A percentile compares a stretch with the other conserved stretches of the same genome.
Evolutionary conservation across 2,329 filamentous ascomycete genomes (phyloP).

Genomic region (Alternaria rosae): DNA sequence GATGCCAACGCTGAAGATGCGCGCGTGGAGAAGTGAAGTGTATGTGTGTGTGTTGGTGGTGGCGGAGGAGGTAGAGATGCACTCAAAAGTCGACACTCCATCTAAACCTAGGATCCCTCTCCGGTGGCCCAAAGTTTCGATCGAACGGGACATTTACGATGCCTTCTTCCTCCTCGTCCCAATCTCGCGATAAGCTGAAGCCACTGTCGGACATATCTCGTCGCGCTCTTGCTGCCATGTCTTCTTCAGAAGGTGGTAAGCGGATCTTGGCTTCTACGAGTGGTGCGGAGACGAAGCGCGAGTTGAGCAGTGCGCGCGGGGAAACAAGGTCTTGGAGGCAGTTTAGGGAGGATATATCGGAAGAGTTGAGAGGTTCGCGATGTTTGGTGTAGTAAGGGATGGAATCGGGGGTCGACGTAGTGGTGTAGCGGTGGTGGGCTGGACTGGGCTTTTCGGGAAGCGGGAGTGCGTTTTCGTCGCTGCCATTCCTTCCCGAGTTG

Average conservation of each 20-base stretch:
- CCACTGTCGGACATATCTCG: constrained; percentile 27
- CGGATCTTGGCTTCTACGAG: constrained; percentile 49
- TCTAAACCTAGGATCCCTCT: constrained; percentile 48
- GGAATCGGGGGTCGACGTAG: constrained; percentile 35
- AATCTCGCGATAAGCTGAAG: constrained; percentile 27
- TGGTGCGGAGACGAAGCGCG: constrained; percentile 48
- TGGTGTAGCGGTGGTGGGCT: constrained; percentile 23
- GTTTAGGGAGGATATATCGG: constrained; percentile 50
- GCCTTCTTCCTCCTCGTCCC: constrained; percentile 30
- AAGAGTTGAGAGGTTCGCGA: constrained; percentile 40
- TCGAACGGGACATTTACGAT: constrained; percentile 43
- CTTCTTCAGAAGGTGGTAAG: constrained; percentile 41
- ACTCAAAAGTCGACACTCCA: constrained; percentile 55
- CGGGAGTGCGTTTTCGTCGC: constrained; percentile 26
- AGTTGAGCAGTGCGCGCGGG: constrained; percentile 41
- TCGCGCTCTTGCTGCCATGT: constrained; percentile 31
- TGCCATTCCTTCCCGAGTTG: constrained; percentile 30
- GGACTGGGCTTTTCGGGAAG: constrained; percentile 21
- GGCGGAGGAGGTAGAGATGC: not conserved
- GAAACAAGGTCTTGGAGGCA: constrained; percentile 51
- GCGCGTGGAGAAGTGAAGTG: not conserved
- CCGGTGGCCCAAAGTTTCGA: constrained; percentile 36
- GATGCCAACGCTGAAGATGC: not conserved
- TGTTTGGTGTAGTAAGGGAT: constrained; percentile 29
- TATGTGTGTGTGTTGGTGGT: not conserved